Base-by-base conservation (phyloP, 2,329 filamentous ascomycete genomes). In the Lasiodiplodia sp. region DNA sequence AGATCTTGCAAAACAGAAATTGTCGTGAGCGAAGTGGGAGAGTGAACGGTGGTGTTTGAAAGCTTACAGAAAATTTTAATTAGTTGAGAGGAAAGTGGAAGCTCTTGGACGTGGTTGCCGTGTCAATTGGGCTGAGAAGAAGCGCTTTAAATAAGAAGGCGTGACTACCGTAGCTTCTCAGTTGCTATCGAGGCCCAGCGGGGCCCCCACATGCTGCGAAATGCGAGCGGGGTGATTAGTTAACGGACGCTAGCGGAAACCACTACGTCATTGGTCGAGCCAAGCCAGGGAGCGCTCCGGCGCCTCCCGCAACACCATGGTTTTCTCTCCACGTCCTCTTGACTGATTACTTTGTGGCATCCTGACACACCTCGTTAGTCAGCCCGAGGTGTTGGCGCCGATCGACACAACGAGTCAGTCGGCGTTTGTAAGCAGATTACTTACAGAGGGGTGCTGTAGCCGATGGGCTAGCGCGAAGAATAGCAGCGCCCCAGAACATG, bases 131-230 rank as follows among this genome's bases (percentile, higher is more conserved):
- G 40, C 6, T 1, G 40, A 8, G 16, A 16, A 47, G 40, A 47
- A 8, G 40, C 6, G 6, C 18, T 47, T 47, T 47, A n/a, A 34
- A 47, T n/a, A 47, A n/a, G 16, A 47, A 47, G 7, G 2, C 5
- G 37, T 18, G 58, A 10, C 10, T 11, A 31, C 3, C 10, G 56
- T 11, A 25, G 56, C 56, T 25, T 11, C 28, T 28, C 5, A 7
- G 28, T 28, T 28, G 7, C 28, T 28, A 7, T 28, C 5, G 28
- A 28, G 28, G 28, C 28, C 28, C 28, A 28, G 28, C 4, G 8
- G 8, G 31, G 8, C 31, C 40, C 58, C 58, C 40, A 63, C 58
- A 8, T 63, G 58, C 58, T 63, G 58, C 47, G 58, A 63, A 63
- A 63, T 57, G 38, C 37, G 37, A 34, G 40, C 40, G 40, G 58